phyloP scores from a whole-genome alignment of 139 green algal species.

The Auxenochlorella protothecoides region DNA sequence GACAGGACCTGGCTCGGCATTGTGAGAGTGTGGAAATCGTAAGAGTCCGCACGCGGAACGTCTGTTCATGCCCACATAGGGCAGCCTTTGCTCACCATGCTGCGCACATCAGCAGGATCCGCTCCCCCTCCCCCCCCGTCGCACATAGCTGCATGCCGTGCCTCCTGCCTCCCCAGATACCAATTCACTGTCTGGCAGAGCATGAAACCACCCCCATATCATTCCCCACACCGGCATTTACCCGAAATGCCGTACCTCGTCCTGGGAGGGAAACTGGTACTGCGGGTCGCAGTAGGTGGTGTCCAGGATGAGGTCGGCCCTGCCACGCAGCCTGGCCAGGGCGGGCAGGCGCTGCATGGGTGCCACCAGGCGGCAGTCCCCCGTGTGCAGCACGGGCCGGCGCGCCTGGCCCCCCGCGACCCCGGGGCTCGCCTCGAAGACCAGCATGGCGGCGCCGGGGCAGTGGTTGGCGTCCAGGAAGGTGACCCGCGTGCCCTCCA shows the following conservation, averaged over 20 bases:
- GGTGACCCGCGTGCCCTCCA: constrained; percentile 62
- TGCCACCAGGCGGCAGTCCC: constrained; percentile 59
- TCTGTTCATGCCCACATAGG: no score
- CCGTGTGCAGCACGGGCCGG: constrained; percentile 78
- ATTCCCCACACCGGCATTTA: no score
- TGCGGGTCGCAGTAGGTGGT: constrained; percentile 85
- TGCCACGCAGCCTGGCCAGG: constrained; percentile 30
- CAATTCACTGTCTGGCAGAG: no score
- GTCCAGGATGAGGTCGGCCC: constrained; percentile 68
- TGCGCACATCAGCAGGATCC: background rate
- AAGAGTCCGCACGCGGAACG: no score
- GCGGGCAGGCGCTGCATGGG: constrained; percentile 43
- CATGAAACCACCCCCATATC: no score
- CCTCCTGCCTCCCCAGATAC: no score
- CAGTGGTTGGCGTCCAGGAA: constrained; percentile 92
- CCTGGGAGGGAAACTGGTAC: constrained; percentile 63
- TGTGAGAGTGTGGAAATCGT: no score
- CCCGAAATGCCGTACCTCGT: constrained; percentile 23
- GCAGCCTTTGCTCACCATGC: no score
- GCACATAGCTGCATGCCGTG: background rate
- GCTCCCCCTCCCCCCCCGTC: constrained; percentile 12
- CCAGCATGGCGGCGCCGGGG: constrained; percentile 63
- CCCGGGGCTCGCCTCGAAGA: constrained; percentile 35
- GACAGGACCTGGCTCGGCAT: constrained; percentile 39
- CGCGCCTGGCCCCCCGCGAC: constrained; percentile 3